Evolutionary conservation across 176 grass and related monocot species (phyloP).

Genomic region (Zea mays): Zm-B73-REFERENCE-NAM-5.0 NC_050097.1:140379501-140380000

Average conservation of each 20-base stretch:
- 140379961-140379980: background rate
- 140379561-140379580: background rate
- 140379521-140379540: too few species aligned
- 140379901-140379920: background rate
- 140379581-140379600: background rate
- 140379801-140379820: background rate
- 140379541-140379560: too few species aligned
- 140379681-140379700: background rate
- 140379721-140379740: background rate
- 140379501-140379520: too few species aligned
- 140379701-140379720: background rate
- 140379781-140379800: background rate
- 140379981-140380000: conserved; percentile 20
- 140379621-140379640: background rate
- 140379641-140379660: background rate
- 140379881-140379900: background rate
- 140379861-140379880: background rate
- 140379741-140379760: background rate
- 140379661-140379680: background rate
- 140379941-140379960: background rate
- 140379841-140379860: background rate
- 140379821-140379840: background rate
- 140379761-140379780: background rate
- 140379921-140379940: background rate
- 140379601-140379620: background rate